Evolutionary conservation across 2,329 filamentous ascomycete species (phyloP).

Genomic region (Dothiorella sarmentorum): DNA sequence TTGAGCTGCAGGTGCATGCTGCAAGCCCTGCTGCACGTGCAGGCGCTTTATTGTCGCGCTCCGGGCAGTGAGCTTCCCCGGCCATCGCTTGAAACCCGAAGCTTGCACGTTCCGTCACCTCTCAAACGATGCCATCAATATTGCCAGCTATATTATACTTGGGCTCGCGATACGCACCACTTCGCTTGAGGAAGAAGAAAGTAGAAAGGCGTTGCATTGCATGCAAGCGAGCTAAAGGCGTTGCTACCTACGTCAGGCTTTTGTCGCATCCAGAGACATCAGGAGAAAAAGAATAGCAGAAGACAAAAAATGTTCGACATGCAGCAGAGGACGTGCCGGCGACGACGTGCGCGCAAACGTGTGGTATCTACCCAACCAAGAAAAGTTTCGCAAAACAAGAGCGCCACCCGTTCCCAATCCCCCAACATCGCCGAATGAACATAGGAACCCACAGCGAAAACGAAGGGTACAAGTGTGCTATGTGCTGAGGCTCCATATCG

Average conservation of each 20-base stretch:
- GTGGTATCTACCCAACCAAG: slow-evolving; percentile 11
- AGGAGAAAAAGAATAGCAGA: neutral
- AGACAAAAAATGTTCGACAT: neutral
- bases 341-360: slow-evolving; percentile 9
- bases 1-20: too few species aligned
- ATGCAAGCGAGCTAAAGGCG: neutral
- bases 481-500: neutral
- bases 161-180: too few species aligned
- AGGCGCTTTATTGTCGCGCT: neutral
- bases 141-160: too few species aligned
- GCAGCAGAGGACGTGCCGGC: slow-evolving; percentile 8
- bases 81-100: neutral
- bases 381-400: neutral
- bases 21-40: slow-evolving; percentile 4
- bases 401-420: neutral
- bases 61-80: neutral
- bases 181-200: neutral
- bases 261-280: neutral
- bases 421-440: neutral
- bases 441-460: slow-evolving; percentile 1
- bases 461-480: neutral
- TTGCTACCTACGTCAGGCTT: neutral
- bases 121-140: neutral
- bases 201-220: neutral
- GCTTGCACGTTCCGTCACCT: neutral